Base-by-base conservation (phyloP, 108 stramenopile species). In the Discostella stelligeroides region DNA sequence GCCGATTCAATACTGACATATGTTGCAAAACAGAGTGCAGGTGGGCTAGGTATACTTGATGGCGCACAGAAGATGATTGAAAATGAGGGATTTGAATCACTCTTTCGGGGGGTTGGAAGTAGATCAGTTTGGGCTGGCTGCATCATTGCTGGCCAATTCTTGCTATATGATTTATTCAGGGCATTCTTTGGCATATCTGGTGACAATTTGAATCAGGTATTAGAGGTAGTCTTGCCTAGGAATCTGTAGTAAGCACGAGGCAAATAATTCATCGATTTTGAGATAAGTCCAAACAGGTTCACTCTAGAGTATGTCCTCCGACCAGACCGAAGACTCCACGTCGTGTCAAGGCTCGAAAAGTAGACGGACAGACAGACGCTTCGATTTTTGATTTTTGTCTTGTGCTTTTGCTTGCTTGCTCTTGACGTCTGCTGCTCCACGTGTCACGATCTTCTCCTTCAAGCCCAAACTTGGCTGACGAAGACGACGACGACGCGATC, bases 111-210 rank as follows among this genome's bases (percentile, higher is more conserved):
- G 18, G 64, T 96, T 39, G 90, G 88, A 7, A 95, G 93, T 79
- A 86, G 97, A 40, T 95, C 90, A 57, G 53, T 96, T 43, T 98
- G 97, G 97, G 90, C 92, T 7, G 94, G 90, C 28, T 73, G 85
- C 27, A 92, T 95, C 24, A 95, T 95, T 67, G 86, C 91, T 20
- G 97, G 97, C 0, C 97, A 98, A 66, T 98, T 98, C 76, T 66
- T 96, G 24, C 76, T 98, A 24, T 98, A 98, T 66, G 97, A 98
- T 75, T 79, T 96, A 10, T 95, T 95, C 68, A 83, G 94, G 40
- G 85, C 80, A 29, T 71, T 68, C 8, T 89, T 96, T 74, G 90
- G 89, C 43, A 93, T 97, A 13, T 85, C 79, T 25, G 66, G 70
- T 20, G 85, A 91, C 27, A 94, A 95, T 82, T 62, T 97, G 55